A percentile compares a stretch with the other conserved stretches of the same genome.
Evolutionary conservation across 163 green algal genomes (phyloP).

Genomic region (Coccomyxa subellipsoidea): DNA sequence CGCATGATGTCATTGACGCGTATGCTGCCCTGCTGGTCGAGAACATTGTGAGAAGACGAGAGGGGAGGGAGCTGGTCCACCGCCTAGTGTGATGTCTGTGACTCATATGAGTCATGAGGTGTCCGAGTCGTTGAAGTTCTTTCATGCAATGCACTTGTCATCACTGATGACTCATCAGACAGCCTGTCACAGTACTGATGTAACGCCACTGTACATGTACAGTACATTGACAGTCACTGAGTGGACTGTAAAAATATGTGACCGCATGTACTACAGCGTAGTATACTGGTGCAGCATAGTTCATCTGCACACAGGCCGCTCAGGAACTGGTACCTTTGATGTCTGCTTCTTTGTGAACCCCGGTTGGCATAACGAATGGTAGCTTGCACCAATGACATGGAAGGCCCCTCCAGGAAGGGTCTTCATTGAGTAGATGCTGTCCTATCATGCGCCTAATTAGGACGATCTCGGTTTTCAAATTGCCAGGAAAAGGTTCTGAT

Average conservation of each 20-base stretch:
- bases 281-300: background rate
- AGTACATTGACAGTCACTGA: background rate
- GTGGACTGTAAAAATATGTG: background rate
- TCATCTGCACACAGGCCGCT: background rate
- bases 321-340: no score
- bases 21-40: background rate
- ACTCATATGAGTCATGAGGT: no score
- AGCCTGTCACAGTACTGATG: no score
- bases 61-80: background rate
- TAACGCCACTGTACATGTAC: no score
- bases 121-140: no score
- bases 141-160: no score
- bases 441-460: background rate
- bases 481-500: background rate
- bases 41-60: slow-evolving; percentile 3
- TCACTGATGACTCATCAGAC: no score
- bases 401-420: no score
- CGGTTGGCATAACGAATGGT: no score
- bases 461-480: background rate
- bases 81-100: background rate
- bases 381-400: no score
- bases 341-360: no score
- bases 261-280: background rate
- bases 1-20: background rate
- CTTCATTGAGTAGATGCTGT: no score